These are phyloP conservation scores for Moniliophthora roreri DNA, from an alignment of 1,284 basidiomycete genomes.

Conservation along the genomic window DNA sequence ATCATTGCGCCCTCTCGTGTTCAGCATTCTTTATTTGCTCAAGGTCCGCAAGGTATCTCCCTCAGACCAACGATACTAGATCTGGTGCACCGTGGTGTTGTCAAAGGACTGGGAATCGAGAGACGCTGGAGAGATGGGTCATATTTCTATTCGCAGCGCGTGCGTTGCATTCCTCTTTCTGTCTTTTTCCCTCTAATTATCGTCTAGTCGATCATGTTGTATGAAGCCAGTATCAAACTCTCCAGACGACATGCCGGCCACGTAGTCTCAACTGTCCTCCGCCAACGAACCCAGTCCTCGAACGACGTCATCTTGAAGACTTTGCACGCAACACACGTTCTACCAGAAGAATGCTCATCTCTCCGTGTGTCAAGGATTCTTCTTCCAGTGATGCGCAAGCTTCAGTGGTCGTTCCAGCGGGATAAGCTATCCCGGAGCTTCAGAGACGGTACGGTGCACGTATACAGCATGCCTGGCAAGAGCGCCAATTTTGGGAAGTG, in stretches of 20 bases:
- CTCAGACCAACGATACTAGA: constrained; percentile 65
- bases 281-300: constrained; percentile 32
- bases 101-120: constrained; percentile 65
- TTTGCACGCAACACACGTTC: constrained; percentile 48
- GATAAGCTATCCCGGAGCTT: constrained; percentile 52
- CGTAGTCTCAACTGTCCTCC: constrained; percentile 46
- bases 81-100: constrained; percentile 63
- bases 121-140: constrained; percentile 59
- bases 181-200: neutral
- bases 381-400: constrained; percentile 52
- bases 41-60: constrained; percentile 48
- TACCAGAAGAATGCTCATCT: constrained; percentile 51
- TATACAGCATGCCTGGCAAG: constrained; percentile 25
- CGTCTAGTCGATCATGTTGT: constrained; percentile 55
- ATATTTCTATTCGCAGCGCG: constrained; percentile 62
- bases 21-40: constrained; percentile 60
- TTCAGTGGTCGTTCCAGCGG: constrained; percentile 48
- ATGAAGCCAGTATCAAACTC: constrained; percentile 51
- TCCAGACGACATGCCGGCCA: constrained; percentile 48
- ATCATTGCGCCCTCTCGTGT: constrained; percentile 67
- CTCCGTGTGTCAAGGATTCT: constrained; percentile 50
- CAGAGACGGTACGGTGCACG: constrained; percentile 31
- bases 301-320: constrained; percentile 29
- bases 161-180: constrained; percentile 30
- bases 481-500: constrained; percentile 53